Percentiles rank a stretch among this genome's conserved stretches.
Conservation (phyloP, 805 yeast genomes). For the Myxozyma sirexii region DNA sequence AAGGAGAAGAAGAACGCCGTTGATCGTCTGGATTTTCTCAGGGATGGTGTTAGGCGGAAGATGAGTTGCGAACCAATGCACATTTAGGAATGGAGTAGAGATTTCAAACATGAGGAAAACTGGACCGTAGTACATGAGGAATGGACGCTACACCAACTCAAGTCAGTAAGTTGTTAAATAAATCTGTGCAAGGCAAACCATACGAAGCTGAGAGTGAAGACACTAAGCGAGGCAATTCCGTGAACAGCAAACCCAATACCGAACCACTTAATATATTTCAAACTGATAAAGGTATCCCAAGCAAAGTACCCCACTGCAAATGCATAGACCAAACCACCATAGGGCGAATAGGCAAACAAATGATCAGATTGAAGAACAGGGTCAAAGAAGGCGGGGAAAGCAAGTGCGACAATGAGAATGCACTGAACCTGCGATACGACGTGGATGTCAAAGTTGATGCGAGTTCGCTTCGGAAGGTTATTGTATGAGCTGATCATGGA, state of each 20-base stretch:
- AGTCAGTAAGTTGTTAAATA: not conserved
- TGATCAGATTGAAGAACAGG: slow-evolving; percentile 53
- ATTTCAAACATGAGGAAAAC: slow-evolving; percentile 82
- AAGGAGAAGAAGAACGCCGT: slow-evolving; percentile 69
- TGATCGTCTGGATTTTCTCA: slow-evolving; percentile 49
- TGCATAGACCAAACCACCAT: slow-evolving; percentile 71
- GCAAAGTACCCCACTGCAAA: slow-evolving; percentile 78
- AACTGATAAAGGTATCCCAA: slow-evolving; percentile 83
- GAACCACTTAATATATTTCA: slow-evolving; percentile 62
- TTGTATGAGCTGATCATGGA: slow-evolving; percentile 57
- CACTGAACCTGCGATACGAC: slow-evolving; percentile 87
- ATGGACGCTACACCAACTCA: slow-evolving; percentile 52
- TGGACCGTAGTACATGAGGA: slow-evolving; percentile 78
- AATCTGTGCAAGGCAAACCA: not conserved
- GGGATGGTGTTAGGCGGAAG: slow-evolving; percentile 70
- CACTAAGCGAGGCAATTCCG: slow-evolving; percentile 78
- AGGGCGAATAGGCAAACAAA: slow-evolving; percentile 71
- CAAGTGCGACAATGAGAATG: slow-evolving; percentile 58
- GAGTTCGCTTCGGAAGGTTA: slow-evolving; percentile 48
- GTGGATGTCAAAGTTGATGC: slow-evolving; percentile 85
- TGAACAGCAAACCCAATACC: slow-evolving; percentile 84
- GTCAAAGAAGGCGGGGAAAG: slow-evolving; percentile 66
- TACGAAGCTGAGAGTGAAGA: slow-evolving; percentile 59
- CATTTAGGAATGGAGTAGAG: slow-evolving; percentile 91
- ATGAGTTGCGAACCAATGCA: slow-evolving; percentile 87